Evolutionary conservation across 805 yeast species (phyloP).

Genomic region (Saccharomycopsis sp.): DNA sequence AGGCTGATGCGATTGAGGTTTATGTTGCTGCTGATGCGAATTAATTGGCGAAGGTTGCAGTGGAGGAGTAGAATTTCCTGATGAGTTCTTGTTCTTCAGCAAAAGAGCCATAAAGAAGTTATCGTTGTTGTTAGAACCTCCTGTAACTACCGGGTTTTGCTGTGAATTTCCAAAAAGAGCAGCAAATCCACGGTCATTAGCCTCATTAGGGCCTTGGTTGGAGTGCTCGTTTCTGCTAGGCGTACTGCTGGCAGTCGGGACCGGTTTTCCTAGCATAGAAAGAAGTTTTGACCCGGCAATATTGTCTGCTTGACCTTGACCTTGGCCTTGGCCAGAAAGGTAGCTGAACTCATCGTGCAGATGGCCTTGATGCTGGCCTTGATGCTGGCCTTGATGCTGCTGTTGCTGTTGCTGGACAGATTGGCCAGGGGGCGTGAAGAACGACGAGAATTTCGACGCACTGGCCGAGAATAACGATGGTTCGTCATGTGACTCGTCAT

Average conservation of each 20-base stretch:
- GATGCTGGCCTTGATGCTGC: conserved; percentile 13
- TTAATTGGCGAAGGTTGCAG: not conserved
- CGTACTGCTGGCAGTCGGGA: conserved; percentile 9
- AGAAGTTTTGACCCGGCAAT: conserved; percentile 17
- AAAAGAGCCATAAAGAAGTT: not conserved
- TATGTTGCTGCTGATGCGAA: not conserved
- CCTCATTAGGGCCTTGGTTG: not conserved
- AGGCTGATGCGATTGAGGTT: conserved; percentile 11
- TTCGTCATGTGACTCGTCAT: not conserved
- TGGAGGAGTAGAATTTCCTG: not conserved
- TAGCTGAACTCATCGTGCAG: conserved; percentile 1
- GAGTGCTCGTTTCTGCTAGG: not conserved
- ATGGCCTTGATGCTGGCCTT: conserved; percentile 18
- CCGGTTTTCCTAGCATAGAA: conserved; percentile 15
- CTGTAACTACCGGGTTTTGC: not conserved
- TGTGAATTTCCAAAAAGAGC: not conserved
- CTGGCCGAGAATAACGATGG: conserved; percentile 6
- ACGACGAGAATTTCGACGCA: conserved; percentile 32
- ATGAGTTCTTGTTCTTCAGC: not conserved
- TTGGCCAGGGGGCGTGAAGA: conserved; percentile 25
- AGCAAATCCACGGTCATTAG: too few species aligned
- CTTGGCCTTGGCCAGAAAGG: conserved; percentile 2
- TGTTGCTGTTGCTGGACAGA: conserved; percentile 18
- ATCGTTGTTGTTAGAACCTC: not conserved
- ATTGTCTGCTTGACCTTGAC: not conserved